Conservation (phyloP, 2,329 filamentous ascomycete genomes). For the Trichoderma breve region DNA sequence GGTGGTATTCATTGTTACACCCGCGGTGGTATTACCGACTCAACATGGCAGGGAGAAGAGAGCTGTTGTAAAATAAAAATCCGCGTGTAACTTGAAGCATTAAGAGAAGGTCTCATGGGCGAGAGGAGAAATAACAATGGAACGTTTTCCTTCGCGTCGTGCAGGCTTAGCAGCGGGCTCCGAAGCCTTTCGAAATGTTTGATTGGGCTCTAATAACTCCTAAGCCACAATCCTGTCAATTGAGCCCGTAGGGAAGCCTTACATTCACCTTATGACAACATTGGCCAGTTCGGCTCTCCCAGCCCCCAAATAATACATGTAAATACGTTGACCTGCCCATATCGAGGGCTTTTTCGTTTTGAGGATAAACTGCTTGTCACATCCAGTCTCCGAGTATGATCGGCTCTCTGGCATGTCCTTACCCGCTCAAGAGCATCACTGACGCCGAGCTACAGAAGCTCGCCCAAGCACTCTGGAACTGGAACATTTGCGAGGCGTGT, state of each 20-base stretch:
- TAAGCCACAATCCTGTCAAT: neutral
- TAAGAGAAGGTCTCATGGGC: rapidly evolving
- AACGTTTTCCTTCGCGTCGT: neutral
- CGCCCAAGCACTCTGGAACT: neutral
- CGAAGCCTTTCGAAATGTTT: neutral
- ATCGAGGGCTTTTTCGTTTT: neutral
- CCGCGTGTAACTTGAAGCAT: neutral
- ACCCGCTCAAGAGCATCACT: neutral
- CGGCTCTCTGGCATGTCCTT: neutral
- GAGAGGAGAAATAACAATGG: neutral
- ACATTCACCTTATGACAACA: neutral
- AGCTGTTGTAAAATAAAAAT: neutral
- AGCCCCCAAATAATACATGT: neutral
- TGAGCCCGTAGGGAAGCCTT: neutral
- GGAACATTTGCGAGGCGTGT: neutral
- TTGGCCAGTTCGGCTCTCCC: neutral
- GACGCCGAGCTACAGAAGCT: neutral
- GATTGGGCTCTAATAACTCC: neutral
- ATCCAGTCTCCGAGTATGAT: neutral
- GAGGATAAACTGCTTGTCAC: neutral
- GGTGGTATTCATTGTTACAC: neutral
- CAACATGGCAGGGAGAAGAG: neutral
- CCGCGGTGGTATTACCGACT: neutral
- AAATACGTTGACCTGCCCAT: neutral
- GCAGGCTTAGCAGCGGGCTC: no score